Conservation (phyloP, 208 protist genomes). For the Sergeia podlipaevii region DNA sequence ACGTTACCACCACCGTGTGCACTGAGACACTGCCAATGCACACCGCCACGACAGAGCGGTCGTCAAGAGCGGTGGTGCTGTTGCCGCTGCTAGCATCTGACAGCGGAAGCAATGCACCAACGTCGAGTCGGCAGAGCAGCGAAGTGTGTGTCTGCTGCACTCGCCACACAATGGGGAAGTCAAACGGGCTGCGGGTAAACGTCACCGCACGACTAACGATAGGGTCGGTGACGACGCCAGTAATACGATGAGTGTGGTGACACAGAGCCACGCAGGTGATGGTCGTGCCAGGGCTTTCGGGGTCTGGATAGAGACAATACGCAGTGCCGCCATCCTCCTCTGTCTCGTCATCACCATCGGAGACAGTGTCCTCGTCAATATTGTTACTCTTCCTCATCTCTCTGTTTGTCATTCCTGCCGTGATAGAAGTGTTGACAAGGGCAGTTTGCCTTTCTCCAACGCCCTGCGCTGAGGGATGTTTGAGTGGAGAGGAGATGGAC, state of each 20-base stretch:
- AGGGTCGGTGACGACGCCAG: conserved; percentile 43
- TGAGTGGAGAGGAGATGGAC: too few species aligned
- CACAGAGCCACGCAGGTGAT: conserved; percentile 49
- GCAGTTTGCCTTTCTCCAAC: too few species aligned
- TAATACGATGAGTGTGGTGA: conserved; percentile 60
- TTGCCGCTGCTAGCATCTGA: neutral
- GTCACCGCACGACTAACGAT: conserved; percentile 48
- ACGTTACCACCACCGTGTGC: conserved; percentile 51
- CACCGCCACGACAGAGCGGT: conserved; percentile 39
- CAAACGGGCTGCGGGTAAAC: conserved; percentile 42
- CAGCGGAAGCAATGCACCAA: conserved; percentile 19
- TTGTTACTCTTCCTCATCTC: too few species aligned
- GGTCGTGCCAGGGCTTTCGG: conserved; percentile 13
- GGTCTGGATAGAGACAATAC: conserved; percentile 62
- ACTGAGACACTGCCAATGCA: conserved; percentile 32
- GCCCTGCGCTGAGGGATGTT: too few species aligned
- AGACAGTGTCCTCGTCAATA: too few species aligned
- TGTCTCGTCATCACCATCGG: too few species aligned
- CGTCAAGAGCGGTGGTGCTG: neutral
- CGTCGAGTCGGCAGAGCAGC: conserved; percentile 38
- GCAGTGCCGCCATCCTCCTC: too few species aligned
- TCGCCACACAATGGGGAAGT: conserved; percentile 72
- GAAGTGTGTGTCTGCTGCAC: conserved; percentile 45
- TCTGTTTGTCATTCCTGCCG: too few species aligned
- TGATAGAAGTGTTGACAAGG: too few species aligned